phyloP scores from a whole-genome alignment of 192 early-diverging fungal genomes.

The Helicostylum pulchrum region DNA sequence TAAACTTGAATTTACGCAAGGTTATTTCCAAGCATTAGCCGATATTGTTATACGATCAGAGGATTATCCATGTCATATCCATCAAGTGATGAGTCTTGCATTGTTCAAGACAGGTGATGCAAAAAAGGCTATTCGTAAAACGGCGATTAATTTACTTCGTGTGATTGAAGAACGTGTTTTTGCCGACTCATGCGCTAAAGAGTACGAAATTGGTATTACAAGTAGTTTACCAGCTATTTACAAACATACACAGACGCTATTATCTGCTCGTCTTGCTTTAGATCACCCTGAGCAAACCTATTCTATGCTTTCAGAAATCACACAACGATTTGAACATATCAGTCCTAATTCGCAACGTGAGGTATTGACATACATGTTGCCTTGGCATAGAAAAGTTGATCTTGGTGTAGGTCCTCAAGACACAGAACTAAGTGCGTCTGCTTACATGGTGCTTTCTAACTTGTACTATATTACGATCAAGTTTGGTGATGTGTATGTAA shows the following conservation, averaged over 20 bases:
- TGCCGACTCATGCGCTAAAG: slow-evolving; percentile 56
- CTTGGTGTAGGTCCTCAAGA: slow-evolving; percentile 42
- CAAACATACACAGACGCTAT: slow-evolving; percentile 68
- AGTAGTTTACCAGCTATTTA: slow-evolving; percentile 74
- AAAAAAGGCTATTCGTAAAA: slow-evolving; percentile 63
- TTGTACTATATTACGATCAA: slow-evolving; percentile 80
- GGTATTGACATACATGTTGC: slow-evolving; percentile 70
- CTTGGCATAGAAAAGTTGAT: slow-evolving; percentile 81
- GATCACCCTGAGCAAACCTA: slow-evolving; percentile 61
- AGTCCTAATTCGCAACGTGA: slow-evolving; percentile 59
- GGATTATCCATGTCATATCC: slow-evolving; percentile 63
- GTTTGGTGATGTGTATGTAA: slow-evolving; percentile 72
- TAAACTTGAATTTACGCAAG: slow-evolving; percentile 58
- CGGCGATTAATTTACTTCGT: slow-evolving; percentile 66
- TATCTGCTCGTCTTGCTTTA: slow-evolving; percentile 67
- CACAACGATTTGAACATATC: slow-evolving; percentile 63
- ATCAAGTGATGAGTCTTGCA: slow-evolving; percentile 61
- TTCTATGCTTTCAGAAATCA: slow-evolving; percentile 74
- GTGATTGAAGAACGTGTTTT: slow-evolving; percentile 68
- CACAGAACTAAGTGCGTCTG: slow-evolving; percentile 43
- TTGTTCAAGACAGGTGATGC: slow-evolving; percentile 79
- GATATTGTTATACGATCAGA: slow-evolving; percentile 61
- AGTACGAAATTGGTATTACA: slow-evolving; percentile 65
- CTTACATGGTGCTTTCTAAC: slow-evolving; percentile 65
- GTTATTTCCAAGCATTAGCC: slow-evolving; percentile 74